phyloP scores from a whole-genome alignment of 768 basidiomycete genomes.

The Lactarius vividus region DNA sequence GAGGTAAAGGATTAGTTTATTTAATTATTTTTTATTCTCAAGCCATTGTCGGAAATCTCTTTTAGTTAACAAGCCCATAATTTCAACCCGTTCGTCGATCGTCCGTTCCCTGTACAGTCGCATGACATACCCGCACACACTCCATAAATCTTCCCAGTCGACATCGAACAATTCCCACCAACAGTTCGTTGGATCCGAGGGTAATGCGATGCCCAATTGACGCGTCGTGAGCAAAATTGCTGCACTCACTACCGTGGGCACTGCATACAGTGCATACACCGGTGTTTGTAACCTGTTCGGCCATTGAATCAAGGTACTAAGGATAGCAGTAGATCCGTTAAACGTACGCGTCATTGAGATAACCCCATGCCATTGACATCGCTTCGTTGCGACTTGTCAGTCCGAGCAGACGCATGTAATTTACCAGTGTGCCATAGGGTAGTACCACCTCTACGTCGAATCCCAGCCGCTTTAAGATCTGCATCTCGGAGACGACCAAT shows the following conservation, averaged over 20 bases:
- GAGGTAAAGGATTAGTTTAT: constrained; percentile 6
- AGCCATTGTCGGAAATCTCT: constrained; percentile 83
- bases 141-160: constrained; percentile 84
- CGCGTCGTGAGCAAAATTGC: constrained; percentile 82
- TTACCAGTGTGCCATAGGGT: constrained; percentile 92
- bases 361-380: constrained; percentile 86
- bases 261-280: constrained; percentile 84
- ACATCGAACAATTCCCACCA: constrained; percentile 98
- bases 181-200: constrained; percentile 62
- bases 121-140: constrained; percentile 81
- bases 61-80: constrained; percentile 63
- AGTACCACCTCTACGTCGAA: constrained; percentile 93
- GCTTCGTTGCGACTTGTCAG: constrained; percentile 68
- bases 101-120: constrained; percentile 64
- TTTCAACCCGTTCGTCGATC: constrained; percentile 44
- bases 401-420: constrained; percentile 90
- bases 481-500: constrained; percentile 94
- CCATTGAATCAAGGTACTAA: constrained; percentile 9
- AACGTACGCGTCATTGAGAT: constrained; percentile 91
- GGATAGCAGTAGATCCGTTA: neutral
- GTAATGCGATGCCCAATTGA: constrained; percentile 68
- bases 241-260: constrained; percentile 86
- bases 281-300: constrained; percentile 83
- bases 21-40: constrained; percentile 44
- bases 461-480: constrained; percentile 90